A percentile compares a stretch with the other conserved stretches of the same genome.
These are phyloP conservation scores for Pichiaceae sp. DNA, from an alignment of 1,139 yeast genomes.

Conservation along the genomic window DNA sequence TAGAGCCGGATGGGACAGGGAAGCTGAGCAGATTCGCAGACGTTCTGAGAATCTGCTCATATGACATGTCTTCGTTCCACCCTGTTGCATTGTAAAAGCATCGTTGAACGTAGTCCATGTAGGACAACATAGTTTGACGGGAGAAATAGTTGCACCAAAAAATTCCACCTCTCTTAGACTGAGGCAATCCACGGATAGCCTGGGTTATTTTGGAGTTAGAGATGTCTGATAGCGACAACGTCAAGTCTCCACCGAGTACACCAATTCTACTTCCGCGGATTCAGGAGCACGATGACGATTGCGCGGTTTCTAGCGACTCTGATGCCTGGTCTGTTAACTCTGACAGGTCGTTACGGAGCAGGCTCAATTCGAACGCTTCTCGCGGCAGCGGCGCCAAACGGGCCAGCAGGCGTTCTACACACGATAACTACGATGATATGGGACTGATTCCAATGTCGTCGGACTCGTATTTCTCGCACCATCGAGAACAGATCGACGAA, in stretches of 20 bases:
- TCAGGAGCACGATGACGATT: constrained; percentile 25
- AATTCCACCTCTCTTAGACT: too few species aligned
- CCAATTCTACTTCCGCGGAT: constrained; percentile 26
- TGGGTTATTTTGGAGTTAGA: too few species aligned
- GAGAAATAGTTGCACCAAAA: too few species aligned
- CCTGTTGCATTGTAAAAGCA: constrained; percentile 60
- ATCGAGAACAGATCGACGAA: constrained; percentile 10
- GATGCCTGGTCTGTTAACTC: constrained; percentile 25
- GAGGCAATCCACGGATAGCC: too few species aligned
- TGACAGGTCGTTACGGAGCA: constrained; percentile 6
- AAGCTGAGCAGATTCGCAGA: constrained; percentile 70
- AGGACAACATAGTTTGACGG: constrained; percentile 66
- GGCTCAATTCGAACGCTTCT: neutral
- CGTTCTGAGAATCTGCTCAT: constrained; percentile 64
- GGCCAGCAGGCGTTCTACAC: neutral
- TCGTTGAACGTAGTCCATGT: constrained; percentile 76
- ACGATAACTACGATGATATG: constrained; percentile 4
- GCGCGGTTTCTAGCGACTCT: constrained; percentile 25
- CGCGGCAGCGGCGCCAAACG: neutral
- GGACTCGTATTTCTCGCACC: constrained; percentile 24
- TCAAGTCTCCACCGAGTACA: constrained; percentile 23
- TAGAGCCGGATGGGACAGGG: constrained; percentile 60
- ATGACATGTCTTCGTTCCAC: constrained; percentile 76
- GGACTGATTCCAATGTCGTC: constrained; percentile 16
- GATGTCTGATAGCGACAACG: neutral